Percentiles rank a stretch among this genome's conserved stretches.
Evolutionary conservation across 768 basidiomycete species (phyloP).

Genomic region (Termitomyces sp.): DNA sequence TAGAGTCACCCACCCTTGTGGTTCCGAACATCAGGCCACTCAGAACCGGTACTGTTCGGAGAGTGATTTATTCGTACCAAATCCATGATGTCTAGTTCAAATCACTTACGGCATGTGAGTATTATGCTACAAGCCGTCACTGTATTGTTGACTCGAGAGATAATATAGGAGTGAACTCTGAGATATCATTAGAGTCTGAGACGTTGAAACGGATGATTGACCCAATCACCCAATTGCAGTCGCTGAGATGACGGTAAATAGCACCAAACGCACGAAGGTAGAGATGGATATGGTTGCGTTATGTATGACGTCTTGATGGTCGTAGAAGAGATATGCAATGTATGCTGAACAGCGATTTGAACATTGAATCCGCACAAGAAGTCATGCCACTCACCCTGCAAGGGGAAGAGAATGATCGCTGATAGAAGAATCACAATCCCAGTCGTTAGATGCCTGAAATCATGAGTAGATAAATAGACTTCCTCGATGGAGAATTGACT

Average conservation of each 20-base stretch:
- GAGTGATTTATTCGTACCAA: background rate
- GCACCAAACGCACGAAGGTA: background rate
- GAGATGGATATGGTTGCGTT: background rate
- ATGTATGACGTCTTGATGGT: background rate
- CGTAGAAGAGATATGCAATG: background rate
- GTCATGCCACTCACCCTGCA: background rate
- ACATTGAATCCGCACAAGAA: background rate
- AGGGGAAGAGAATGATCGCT: background rate
- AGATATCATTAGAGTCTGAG: background rate
- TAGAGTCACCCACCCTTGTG: background rate
- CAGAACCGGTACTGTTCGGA: background rate
- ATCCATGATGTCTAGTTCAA: background rate
- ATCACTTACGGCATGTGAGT: background rate
- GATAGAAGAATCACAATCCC: background rate
- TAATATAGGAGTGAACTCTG: conserved; percentile 2
- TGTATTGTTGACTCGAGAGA: conserved; percentile 1
- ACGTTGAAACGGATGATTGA: background rate
- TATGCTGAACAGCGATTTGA: background rate
- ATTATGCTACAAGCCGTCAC: conserved; percentile 3
- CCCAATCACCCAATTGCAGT: background rate
- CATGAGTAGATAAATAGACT: background rate
- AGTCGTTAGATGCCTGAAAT: background rate
- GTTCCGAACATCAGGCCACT: background rate
- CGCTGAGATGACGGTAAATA: conserved; percentile 2
- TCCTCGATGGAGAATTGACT: background rate